Evolutionary conservation across 1,139 yeast genomes (phyloP), one percentile per base, ranked within the genome.

Genomic region (Protomyces pachydermus): DNA sequence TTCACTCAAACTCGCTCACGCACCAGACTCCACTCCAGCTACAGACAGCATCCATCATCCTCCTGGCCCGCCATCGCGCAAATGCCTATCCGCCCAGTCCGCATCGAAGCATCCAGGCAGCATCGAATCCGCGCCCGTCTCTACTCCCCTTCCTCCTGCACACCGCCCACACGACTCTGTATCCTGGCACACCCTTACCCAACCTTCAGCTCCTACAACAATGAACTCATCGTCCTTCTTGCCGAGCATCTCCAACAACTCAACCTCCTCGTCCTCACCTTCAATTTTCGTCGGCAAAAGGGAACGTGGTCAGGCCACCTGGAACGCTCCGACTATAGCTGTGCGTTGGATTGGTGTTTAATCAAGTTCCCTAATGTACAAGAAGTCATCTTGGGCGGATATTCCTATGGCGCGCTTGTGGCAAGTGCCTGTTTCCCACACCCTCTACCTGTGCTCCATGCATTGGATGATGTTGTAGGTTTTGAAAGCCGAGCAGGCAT

Each of bases 391-490:
- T 39, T 58, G 14, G 62, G 55, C 18, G 62, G 62, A 14, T 58
- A 58, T 53, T 58, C 62, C 3, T 58, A 58, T 38, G 62, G 62
- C 45, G 62, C 62, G 9, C 62, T 58, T 50, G 56, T 58, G 37
- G 62, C 62, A 10, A 51, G 56, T 16, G 62, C 62, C 16, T 58
- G 62, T 38, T 55, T 51, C n/a, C 62, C 62, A 16, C 62, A 58
- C 34, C 23, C 48, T 1, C 18, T 42, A 23, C 48, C 48, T 2
- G 48, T 20, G 25, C 48, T 42, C 12, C 48, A 42, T 16, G 48
- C 20, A 10, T 20, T 42, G 20, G 48, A 42, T 16, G 48, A 42
- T n/a, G 23, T 3, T 2, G 23, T 18, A 3, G 48, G 48, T 4
- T 42, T 42, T 18, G 48, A 42, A 2, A 42, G 48, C 18, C 42